Conservation (phyloP, 768 basidiomycete genomes). For the Leccinum ochraceum region DNA sequence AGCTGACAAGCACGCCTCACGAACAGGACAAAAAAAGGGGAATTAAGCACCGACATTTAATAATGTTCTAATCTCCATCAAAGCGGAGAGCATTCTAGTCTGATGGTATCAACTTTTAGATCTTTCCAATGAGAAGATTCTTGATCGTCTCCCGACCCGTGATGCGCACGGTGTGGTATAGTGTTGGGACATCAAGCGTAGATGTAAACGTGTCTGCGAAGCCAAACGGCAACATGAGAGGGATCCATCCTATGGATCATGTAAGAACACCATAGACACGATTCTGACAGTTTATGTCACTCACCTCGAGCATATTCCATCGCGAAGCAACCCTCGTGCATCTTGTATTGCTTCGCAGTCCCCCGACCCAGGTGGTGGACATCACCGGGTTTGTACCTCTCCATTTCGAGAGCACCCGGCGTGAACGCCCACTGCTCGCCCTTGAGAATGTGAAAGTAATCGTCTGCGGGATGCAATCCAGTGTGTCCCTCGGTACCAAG, state of each 20-base stretch:
- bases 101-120: slow-evolving; percentile 41
- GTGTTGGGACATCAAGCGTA: slow-evolving; percentile 82
- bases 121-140: slow-evolving; percentile 86
- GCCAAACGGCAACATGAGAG: slow-evolving; percentile 94
- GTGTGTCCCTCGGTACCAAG: slow-evolving; percentile 96
- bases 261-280: neutral
- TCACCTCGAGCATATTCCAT: slow-evolving; percentile 91
- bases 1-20: neutral
- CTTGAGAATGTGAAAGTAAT: slow-evolving; percentile 94
- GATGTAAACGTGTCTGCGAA: slow-evolving; percentile 83
- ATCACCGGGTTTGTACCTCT: slow-evolving; percentile 80
- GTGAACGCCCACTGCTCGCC: slow-evolving; percentile 95
- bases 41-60: neutral
- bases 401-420: slow-evolving; percentile 81
- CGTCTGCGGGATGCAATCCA: slow-evolving; percentile 93
- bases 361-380: slow-evolving; percentile 86
- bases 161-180: slow-evolving; percentile 75
- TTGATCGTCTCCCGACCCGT: slow-evolving; percentile 81
- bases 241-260: slow-evolving; percentile 84
- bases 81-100: neutral
- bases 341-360: slow-evolving; percentile 93
- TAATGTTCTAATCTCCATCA: slow-evolving; percentile 4
- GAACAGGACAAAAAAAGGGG: neutral
- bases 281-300: slow-evolving; percentile 18
- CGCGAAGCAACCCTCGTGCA: slow-evolving; percentile 95